Evolutionary conservation across 345 rosid genomes (phyloP), one percentile per base, ranked within the genome.

Genomic region (Microthlaspi erraticum): DNA sequence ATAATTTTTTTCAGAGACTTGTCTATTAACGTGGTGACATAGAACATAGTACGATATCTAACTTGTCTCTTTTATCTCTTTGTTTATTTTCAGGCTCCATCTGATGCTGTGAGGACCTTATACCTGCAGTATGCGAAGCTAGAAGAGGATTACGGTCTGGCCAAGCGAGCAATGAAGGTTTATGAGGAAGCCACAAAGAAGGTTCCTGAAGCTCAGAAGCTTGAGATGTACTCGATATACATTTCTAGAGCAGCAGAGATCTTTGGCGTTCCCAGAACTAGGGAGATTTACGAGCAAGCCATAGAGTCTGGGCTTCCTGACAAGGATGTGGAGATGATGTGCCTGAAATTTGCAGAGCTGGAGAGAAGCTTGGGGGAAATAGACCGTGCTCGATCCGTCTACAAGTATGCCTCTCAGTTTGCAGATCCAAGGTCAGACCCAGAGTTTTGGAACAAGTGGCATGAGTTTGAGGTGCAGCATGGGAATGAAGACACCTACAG

Each of bases 401-500:
- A 86, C 74, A 90, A 84, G 19, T 91, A 83, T 54, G 93, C 99
- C 48, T 89, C 98, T 51, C 98, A 89, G 78, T 91, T 84, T 70
- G 95, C 98, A 0, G 99, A 94, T 71, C 98, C 99, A 10, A 76
- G 96, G 41, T 85, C 98, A 34, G 99, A 87, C 81, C 74, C 79
- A 0, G 98, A 90, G 9, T 91, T 92, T 77, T 94, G 99, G 98
- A 86, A 80, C 69, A 85, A 80, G 63, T 94, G 99, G 99, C 90
- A 92, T 53, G 96, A 87, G 44, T 92, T 94, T 51, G 99, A 94
- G 78, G 98, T 94, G 45, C 89, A 80, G 13, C 98, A 91, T 68
- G 99, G 99, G 34, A 94, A 94, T 66, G 99, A 88, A 74, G 99
- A 94, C 64, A 94, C 99, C 23, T 94, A 88, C 79, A 81, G 98